Evolutionary conservation across 140 eudicot species (phyloP), one percentile per base, ranked within the genome.

Genomic region (Cichorium intybus): DNA sequence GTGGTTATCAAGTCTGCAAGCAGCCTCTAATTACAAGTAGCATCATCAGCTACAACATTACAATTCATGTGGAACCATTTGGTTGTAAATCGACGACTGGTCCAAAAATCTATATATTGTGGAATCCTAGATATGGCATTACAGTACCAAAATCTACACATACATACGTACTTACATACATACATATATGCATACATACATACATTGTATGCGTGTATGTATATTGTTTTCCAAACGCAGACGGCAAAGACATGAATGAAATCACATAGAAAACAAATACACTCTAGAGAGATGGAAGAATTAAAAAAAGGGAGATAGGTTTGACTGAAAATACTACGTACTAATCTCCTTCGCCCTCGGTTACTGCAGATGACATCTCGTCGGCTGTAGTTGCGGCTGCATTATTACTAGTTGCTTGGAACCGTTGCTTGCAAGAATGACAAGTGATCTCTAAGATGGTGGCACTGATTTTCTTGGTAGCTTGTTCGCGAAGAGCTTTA

Each of bases 401-500:
- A 9, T 64, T 60, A 28, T 64, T 62, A 10, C 45, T 60, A 10
- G 70, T 9, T 5, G 84, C 66, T 41, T 75, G 80, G 33, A 87
- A 87, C 20, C 79, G 81, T n/a, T 71, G 82, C 73, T 74, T 81
- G 70, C 98, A 92, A 14, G 92, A 72, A 68, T 81, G 89, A 73
- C 98, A 92, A 37, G 98, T 92, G 56, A 92, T 81, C 60, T 92
- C 80, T 24, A 81, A 52, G 7, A 85, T 62, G 24, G 82, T 78
- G n/a, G 87, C 46, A 29, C 75, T 81, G 1, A 92, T 74, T 61
- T 77, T 76, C 73, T 72, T 85, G 0, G 77, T 77, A 9, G 98
- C 95, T 18, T 83, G 84, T 21, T 80, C 85, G 58, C 76, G 79
- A 39, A 83, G 48, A 11, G 50, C 64, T 39, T 75, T 81, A 3